These are phyloP conservation scores for Periconia sp. DNA, from an alignment of 2,329 filamentous ascomycete species.

Conservation along the genomic window DNA sequence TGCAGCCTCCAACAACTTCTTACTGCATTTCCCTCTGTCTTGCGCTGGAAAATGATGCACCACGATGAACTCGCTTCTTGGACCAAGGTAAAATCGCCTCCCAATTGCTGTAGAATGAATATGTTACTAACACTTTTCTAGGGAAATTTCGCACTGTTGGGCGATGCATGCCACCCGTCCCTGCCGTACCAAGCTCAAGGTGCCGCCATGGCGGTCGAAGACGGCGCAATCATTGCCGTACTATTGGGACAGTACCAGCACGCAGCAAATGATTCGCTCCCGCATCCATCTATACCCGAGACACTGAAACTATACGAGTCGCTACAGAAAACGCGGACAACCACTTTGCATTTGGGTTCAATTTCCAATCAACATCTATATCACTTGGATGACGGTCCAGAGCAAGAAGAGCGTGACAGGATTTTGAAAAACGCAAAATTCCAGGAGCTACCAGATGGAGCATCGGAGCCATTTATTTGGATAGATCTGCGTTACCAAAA, in stretches of 20 bases:
- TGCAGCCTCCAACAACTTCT: conserved; percentile 9
- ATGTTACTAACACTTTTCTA: background rate
- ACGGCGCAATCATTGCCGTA: conserved; percentile 52
- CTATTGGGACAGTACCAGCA: conserved; percentile 7
- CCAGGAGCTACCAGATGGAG: conserved; percentile 1
- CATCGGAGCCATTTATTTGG: conserved; percentile 9
- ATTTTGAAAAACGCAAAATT: conserved; percentile 7
- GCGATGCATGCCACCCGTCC: conserved; percentile 18
- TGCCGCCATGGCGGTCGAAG: conserved; percentile 66
- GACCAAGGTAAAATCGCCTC: conserved; percentile 9
- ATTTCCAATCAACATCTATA: conserved; percentile 13
- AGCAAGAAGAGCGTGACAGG: conserved; percentile 12
- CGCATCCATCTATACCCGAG: conserved; percentile 1
- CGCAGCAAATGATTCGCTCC: background rate
- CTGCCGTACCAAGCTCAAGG: conserved; percentile 35
- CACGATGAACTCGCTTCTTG: conserved; percentile 13
- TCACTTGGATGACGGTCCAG: conserved; percentile 13
- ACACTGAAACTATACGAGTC: conserved; percentile 12
- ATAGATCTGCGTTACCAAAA: conserved; percentile 14
- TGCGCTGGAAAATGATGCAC: conserved; percentile 18
- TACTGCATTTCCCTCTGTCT: conserved; percentile 6
- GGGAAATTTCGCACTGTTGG: conserved; percentile 14
- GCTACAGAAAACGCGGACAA: conserved; percentile 12
- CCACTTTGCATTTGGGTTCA: conserved; percentile 3
- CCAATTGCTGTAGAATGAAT: background rate